A percentile compares a stretch with the other conserved stretches of the same genome.
Conservation (phyloP, 2,329 filamentous ascomycete species). For the Cladobotryum mycophilum region DNA sequence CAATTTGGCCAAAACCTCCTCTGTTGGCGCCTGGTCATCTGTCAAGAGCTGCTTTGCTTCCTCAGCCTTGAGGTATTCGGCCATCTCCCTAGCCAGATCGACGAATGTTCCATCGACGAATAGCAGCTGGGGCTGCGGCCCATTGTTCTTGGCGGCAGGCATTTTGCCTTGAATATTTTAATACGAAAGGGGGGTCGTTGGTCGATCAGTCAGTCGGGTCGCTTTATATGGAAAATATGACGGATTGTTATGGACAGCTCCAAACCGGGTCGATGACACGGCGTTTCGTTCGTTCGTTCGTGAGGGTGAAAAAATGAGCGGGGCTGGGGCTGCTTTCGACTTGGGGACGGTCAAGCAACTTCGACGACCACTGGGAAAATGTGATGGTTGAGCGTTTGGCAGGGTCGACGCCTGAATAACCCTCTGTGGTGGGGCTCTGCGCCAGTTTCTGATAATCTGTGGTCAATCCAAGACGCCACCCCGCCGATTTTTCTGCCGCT, state of each 20-base stretch:
- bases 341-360: constrained; percentile 10
- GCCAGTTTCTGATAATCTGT: constrained; percentile 6
- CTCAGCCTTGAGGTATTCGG: constrained; percentile 82
- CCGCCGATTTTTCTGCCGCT: constrained; percentile 35
- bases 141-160: constrained; percentile 32
- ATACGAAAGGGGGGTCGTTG: constrained; percentile 7
- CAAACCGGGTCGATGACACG: constrained; percentile 10
- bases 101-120: constrained; percentile 89
- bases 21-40: constrained; percentile 59
- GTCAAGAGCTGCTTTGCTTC: constrained; percentile 71
- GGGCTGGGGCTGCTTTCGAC: constrained; percentile 10
- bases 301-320: constrained; percentile 6
- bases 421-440: constrained; percentile 30
- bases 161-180: constrained; percentile 17
- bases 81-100: constrained; percentile 90
- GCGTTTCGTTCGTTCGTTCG: constrained; percentile 3
- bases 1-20: constrained; percentile 84
- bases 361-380: constrained; percentile 16
- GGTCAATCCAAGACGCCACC: constrained; percentile 19
- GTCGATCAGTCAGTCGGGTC: constrained; percentile 15
- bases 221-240: constrained; percentile 12
- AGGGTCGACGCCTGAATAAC: constrained; percentile 31
- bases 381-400: constrained; percentile 22
- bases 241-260: neutral
- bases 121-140: constrained; percentile 53